Conservation (phyloP, 257 asterid species). For the Penstemon newberryi region DNA sequence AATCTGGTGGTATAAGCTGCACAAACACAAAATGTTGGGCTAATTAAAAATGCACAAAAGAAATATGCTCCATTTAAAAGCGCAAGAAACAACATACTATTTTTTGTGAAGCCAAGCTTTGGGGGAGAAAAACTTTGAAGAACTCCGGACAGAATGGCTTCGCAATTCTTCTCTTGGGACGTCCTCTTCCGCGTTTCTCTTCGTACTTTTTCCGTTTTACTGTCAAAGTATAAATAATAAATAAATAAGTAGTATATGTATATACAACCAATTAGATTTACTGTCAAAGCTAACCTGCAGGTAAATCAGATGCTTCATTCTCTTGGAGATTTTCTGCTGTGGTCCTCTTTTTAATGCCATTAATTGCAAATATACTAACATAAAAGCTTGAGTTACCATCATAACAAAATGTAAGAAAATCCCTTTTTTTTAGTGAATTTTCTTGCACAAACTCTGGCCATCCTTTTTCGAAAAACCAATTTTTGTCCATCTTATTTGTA, state of each 20-base stretch:
- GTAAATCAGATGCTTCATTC: constrained; percentile 13
- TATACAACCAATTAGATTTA: no score
- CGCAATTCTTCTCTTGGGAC: no score
- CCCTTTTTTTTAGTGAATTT: constrained; percentile 27
- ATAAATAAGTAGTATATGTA: no score
- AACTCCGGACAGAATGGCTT: constrained; percentile 29
- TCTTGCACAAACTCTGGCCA: constrained; percentile 44
- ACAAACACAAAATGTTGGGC: not conserved
- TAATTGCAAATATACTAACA: constrained; percentile 28
- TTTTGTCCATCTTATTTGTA: constrained; percentile 19
- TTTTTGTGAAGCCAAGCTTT: constrained; percentile 16
- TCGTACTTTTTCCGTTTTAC: no score
- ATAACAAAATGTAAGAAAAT: constrained; percentile 36
- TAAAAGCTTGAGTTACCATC: constrained; percentile 26
- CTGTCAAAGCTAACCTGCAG: constrained; percentile 25
- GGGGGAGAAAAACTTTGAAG: constrained; percentile 38
- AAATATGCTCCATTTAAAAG: not conserved
- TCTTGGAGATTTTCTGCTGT: not conserved
- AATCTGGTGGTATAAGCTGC: constrained; percentile 35
- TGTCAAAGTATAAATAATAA: no score
- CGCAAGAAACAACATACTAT: constrained; percentile 23
- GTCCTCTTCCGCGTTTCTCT: no score
- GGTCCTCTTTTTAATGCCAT: constrained; percentile 32
- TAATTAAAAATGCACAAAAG: not conserved
- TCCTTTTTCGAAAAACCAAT: constrained; percentile 34